Percentiles rank a stretch among this genome's conserved stretches.
These are phyloP conservation scores for Alliaria petiolata DNA, from an alignment of 345 rosid species.

Conservation along the genomic window DNA sequence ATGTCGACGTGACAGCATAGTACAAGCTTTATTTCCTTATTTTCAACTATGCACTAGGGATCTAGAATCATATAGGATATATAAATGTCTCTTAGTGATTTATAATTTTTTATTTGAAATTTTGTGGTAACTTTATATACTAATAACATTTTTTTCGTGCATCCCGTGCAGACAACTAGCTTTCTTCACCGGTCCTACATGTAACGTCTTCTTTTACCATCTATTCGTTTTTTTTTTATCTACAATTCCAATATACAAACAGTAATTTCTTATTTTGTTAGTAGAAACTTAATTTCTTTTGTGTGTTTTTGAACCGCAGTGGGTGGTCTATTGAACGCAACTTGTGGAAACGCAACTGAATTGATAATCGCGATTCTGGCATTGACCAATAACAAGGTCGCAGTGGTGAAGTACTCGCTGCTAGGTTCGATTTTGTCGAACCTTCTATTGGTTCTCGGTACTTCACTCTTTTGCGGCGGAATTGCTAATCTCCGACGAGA, in stretches of 20 bases:
- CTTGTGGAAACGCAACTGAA: conserved; percentile 98
- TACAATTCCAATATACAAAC: not conserved
- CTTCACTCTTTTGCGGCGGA: conserved; percentile 86
- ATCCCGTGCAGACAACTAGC: conserved; percentile 74
- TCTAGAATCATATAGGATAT: not conserved
- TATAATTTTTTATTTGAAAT: not conserved
- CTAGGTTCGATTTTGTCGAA: conserved; percentile 87
- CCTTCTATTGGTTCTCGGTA: conserved; percentile 83
- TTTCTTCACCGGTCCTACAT: conserved; percentile 85
- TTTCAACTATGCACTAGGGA: not conserved
- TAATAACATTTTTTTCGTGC: conserved; percentile 6
- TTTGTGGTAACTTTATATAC: not conserved
- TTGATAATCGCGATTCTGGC: conserved; percentile 88
- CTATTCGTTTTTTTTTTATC: not conserved
- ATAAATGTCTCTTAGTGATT: not conserved
- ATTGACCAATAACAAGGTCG: conserved; percentile 52
- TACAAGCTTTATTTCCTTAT: conserved; percentile 13
- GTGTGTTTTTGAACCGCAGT: conserved; percentile 41
- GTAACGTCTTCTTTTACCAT: conserved; percentile 39
- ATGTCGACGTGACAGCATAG: conserved; percentile 3
- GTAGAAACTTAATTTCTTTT: not conserved
- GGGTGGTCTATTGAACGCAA: conserved; percentile 91
- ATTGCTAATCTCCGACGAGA: conserved; percentile 68
- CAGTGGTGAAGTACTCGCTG: conserved; percentile 73
- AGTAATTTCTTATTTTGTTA: not conserved